Conservation (phyloP, 495 filamentous ascomycete genomes). For the Aspergillus saccharolyticus region DNA sequence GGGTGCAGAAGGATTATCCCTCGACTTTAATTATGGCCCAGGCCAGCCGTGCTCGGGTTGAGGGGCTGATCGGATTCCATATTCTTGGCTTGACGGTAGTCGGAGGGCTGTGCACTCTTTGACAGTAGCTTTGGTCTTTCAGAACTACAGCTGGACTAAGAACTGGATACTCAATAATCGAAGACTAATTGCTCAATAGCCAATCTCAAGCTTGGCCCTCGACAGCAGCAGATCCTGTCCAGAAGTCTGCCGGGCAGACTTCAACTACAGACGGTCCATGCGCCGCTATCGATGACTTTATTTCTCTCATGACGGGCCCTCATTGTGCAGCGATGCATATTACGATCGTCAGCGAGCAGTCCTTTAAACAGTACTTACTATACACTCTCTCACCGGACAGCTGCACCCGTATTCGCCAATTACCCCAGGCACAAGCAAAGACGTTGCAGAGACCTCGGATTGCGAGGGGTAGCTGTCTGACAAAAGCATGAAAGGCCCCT, state of each 20-base stretch:
- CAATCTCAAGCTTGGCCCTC: too few relatives aligned
- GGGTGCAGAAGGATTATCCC: not conserved
- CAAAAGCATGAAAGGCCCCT: too few relatives aligned
- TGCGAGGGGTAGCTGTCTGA: too few relatives aligned
- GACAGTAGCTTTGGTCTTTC: too few relatives aligned
- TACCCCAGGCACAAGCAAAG: not conserved
- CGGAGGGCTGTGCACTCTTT: too few relatives aligned
- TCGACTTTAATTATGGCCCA: not conserved
- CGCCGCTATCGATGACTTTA: not conserved
- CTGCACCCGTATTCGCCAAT: not conserved
- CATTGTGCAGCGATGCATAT: not conserved
- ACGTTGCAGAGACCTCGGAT: not conserved
- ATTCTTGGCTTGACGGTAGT: not conserved
- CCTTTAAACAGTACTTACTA: not conserved
- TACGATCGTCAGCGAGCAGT: not conserved
- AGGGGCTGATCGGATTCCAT: too few relatives aligned
- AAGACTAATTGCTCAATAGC: too few relatives aligned
- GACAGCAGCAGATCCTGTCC: too few relatives aligned
- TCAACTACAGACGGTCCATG: not conserved
- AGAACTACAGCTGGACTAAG: too few relatives aligned
- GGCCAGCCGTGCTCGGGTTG: too few relatives aligned
- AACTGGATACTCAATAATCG: too few relatives aligned
- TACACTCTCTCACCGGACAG: not conserved
- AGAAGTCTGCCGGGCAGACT: not conserved
- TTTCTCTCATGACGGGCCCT: not conserved